phyloP scores from a whole-genome alignment of 2,329 filamentous ascomycete genomes.

The Alternaria hordeiaustralica region DNA sequence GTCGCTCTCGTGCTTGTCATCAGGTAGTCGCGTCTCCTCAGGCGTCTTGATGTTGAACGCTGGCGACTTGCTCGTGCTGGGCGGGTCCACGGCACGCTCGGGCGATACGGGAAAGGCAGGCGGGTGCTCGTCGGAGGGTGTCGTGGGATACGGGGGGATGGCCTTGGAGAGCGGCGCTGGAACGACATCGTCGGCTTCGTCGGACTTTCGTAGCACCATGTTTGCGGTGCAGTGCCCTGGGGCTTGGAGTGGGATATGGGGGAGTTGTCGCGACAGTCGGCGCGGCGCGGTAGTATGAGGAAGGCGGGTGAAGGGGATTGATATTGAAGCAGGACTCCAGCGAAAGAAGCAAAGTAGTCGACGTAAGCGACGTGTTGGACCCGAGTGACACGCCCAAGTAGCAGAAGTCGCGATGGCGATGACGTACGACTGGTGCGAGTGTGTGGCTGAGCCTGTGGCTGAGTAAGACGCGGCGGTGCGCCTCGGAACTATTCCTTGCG shows the following conservation, averaged over 20 bases:
- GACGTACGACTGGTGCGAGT: constrained; percentile 10
- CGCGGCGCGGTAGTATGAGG: background rate
- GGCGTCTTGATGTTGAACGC: constrained; percentile 49
- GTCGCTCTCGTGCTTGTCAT: constrained; percentile 27
- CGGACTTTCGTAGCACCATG: constrained; percentile 57
- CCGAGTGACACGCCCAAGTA: constrained; percentile 2
- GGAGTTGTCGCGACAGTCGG: background rate
- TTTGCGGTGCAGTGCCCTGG: constrained; percentile 9
- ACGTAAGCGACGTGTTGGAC: background rate
- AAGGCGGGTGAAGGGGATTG: background rate
- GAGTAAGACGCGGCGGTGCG: background rate
- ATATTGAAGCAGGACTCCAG: background rate
- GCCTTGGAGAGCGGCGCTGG: constrained; percentile 50
- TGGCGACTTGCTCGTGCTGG: constrained; percentile 45
- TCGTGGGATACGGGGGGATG: constrained; percentile 55
- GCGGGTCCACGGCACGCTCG: constrained; percentile 36
- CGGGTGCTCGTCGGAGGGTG: constrained; percentile 45
- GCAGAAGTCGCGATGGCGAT: constrained; percentile 16
- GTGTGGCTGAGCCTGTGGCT: constrained; percentile 6
- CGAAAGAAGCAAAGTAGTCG: background rate
- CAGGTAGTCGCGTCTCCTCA: constrained; percentile 33
- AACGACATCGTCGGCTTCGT: constrained; percentile 44
- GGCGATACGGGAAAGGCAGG: constrained; percentile 30
- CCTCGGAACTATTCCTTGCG: constrained; percentile 6
- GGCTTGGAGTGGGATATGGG: background rate